Evolutionary conservation across 176 grass and related monocot species (phyloP).

Genomic region (Canna indica): DNA sequence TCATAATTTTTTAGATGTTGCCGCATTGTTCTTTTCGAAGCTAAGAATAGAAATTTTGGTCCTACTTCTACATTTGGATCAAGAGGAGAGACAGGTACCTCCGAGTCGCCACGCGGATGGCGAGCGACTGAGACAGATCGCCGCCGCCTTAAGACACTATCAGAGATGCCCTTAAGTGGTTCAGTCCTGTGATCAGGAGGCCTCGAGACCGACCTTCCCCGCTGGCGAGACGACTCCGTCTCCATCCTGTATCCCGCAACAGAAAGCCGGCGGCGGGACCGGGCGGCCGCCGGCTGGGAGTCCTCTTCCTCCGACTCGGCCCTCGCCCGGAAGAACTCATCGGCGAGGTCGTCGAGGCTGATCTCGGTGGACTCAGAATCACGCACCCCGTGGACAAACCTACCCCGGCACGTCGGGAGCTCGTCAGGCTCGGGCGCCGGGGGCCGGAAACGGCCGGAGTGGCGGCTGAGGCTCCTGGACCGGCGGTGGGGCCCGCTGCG

Average conservation of each 20-base stretch:
- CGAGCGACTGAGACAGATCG: constrained; percentile 6
- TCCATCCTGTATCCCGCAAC: constrained; percentile 55
- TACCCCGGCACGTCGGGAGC: constrained; percentile 44
- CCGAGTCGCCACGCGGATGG: neutral
- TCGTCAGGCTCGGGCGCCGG: constrained; percentile 44
- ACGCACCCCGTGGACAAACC: constrained; percentile 62
- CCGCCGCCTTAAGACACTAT: neutral
- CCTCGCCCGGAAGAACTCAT: constrained; percentile 80
- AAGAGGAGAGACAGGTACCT: neutral
- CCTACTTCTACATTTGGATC: neutral
- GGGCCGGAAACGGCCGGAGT: constrained; percentile 29
- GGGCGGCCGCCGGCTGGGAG: constrained; percentile 22
- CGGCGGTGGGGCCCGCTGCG: constrained; percentile 30
- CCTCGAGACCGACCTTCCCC: constrained; percentile 71
- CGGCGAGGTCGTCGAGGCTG: constrained; percentile 93
- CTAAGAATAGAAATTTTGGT: neutral
- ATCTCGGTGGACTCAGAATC: constrained; percentile 35
- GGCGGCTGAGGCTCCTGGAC: constrained; percentile 73
- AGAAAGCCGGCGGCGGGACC: constrained; percentile 25
- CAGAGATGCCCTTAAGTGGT: neutral
- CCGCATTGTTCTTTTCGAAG: neutral
- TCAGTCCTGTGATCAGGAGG: constrained; percentile 30
- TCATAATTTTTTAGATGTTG: neutral
- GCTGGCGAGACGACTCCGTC: constrained; percentile 62
- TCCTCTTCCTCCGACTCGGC: constrained; percentile 82